phyloP scores from a whole-genome alignment of 257 asterid genomes.

The Plantago major region DNA sequence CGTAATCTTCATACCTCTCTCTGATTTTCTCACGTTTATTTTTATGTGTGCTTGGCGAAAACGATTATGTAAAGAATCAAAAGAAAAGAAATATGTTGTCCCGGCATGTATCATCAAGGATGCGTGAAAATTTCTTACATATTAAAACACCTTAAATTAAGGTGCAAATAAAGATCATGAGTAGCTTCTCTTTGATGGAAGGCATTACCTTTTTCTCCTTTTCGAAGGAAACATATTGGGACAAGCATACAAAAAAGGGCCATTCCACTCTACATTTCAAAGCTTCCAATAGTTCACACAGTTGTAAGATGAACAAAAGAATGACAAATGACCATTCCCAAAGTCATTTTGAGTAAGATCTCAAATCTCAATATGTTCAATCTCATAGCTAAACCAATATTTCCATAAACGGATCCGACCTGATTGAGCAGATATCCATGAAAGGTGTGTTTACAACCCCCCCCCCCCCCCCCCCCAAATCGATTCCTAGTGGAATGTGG shows the following conservation, averaged over 20 bases:
- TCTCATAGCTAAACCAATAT: no score
- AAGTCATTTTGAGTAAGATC: no score
- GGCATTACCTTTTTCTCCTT: not conserved
- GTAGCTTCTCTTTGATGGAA: constrained; percentile 1
- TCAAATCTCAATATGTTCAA: no score
- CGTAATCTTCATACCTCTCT: no score
- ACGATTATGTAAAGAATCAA: not conserved
- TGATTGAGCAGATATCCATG: no score
- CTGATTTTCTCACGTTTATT: not conserved
- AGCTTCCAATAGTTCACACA: not conserved
- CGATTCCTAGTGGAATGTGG: no score
- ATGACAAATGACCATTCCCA: no score
- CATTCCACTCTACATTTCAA: not conserved
- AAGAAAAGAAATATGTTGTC: no score
- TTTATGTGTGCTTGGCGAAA: not conserved
- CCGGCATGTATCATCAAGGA: not conserved
- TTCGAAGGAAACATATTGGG: not conserved
- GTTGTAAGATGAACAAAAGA: no score
- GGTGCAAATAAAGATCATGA: not conserved
- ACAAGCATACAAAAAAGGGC: constrained; percentile 13
- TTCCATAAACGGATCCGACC: no score
- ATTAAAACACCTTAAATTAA: not conserved
- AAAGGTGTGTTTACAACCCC: no score
- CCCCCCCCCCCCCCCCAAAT: no score
- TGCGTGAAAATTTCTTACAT: not conserved